Conservation (phyloP, 441 rosid genomes). For the Erodium chrysanthum region DNA sequence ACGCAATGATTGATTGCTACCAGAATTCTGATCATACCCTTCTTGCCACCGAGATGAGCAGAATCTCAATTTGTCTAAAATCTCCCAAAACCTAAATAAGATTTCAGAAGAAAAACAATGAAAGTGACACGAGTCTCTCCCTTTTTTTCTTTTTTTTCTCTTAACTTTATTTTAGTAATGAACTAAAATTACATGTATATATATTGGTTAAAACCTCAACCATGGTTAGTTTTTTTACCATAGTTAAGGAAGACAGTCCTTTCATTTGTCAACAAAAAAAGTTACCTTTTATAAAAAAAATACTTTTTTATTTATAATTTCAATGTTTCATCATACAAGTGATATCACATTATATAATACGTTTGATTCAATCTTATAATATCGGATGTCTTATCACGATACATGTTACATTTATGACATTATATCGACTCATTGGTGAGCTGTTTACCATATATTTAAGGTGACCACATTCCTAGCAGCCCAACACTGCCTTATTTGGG, state of each 20-base stretch:
- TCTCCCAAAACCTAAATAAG: slow-evolving; percentile 1
- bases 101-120: background rate
- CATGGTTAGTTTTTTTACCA: background rate
- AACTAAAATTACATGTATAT: background rate
- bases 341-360: no score
- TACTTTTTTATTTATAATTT: no score
- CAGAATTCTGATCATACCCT: background rate
- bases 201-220: background rate
- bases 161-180: background rate
- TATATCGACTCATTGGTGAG: no score
- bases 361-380: no score
- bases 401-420: no score
- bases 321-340: background rate
- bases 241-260: background rate
- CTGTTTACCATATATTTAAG: no score
- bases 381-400: no score
- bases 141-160: background rate
- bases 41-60: background rate
- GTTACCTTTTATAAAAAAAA: no score
- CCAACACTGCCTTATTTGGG: background rate
- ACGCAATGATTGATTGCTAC: background rate
- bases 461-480: background rate
- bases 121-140: background rate
- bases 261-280: background rate
- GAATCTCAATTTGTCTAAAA: background rate